Base-by-base conservation (phyloP, 2,329 filamentous ascomycete species). In the Ceratocystis huliohia region DNA sequence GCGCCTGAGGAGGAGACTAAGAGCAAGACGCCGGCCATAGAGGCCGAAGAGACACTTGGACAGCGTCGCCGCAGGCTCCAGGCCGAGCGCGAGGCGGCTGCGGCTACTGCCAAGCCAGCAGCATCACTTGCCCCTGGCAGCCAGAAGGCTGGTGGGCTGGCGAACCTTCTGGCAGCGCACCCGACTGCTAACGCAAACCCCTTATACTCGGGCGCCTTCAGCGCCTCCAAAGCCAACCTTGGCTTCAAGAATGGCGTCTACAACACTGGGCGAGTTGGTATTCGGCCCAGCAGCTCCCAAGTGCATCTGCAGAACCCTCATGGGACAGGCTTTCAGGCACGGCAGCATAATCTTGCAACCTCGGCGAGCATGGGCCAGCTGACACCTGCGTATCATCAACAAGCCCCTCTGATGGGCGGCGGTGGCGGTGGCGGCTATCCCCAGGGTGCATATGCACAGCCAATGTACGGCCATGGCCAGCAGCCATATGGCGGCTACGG, bases 1-100 rank as follows among this genome's bases (percentile, higher is more conserved):
- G 67, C 61, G 15, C 33, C 37, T 1, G 63, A 66, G 5, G 50
- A 66, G 33, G 62, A 57, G 7, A 37, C 25, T 0, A 66, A 64
- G 61, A 66, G 65, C 44, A 64, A 56, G 37, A 68, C 63, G 28
- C 63, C 66, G 83, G 70, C 76, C 66, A 70, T 72, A 22, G 79
- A 81, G 68, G 87, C 86, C 70, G 87, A 91, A 70, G 89, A 94
- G 73, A 93, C 89, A 0, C 79, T 94, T 0, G 89, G 88, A 8
- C 88, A 93, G 74, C 85, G 89, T 10, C 85, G 88, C 0, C 84
- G 84, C 33, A 83, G 89, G 30, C 78, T 94, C 1, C 88, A 91
- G 73, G 84, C 85, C 5, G 84, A 87, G 71, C 79, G 80, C 30
- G 86, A 88, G 74, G 86, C 86, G 5, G 81, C 83, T 33, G 81